A percentile compares a stretch with the other conserved stretches of the same genome.
Evolutionary conservation across 352 stramenopile species (phyloP).

Genomic region (Paralagenidium karlingii): DNA sequence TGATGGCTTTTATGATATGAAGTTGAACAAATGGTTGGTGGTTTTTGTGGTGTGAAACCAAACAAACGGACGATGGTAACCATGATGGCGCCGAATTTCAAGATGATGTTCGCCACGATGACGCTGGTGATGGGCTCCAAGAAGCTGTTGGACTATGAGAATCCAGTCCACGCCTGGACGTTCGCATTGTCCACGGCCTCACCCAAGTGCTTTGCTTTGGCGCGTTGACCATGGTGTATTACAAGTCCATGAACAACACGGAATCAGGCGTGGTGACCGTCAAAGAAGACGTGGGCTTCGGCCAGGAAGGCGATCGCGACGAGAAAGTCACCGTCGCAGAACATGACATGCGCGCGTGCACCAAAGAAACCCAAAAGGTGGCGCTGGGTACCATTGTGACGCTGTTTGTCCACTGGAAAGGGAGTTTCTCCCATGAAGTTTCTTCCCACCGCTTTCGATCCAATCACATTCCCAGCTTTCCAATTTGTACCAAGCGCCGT

Average conservation of each 20-base stretch:
- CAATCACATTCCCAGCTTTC: constrained; percentile 66
- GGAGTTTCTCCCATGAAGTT: too few species aligned
- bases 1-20: too few species aligned
- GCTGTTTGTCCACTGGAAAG: constrained; percentile 62
- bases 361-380: constrained; percentile 68
- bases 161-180: constrained; percentile 43
- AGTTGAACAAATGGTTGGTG: too few species aligned
- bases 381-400: constrained; percentile 45
- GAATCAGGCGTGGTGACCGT: constrained; percentile 53
- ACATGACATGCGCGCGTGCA: constrained; percentile 59
- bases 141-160: constrained; percentile 43
- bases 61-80: too few species aligned
- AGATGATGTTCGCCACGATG: constrained; percentile 69
- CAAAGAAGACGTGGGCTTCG: constrained; percentile 75
- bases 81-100: constrained; percentile 57
- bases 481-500: constrained; percentile 43
- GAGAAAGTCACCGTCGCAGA: constrained; percentile 79
- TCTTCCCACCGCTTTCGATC: constrained; percentile 71
- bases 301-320: constrained; percentile 53
- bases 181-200: constrained; percentile 37
- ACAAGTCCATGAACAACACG: constrained; percentile 64
- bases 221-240: constrained; percentile 40
- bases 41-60: too few species aligned
- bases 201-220: constrained; percentile 57
- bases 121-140: constrained; percentile 45